These are phyloP conservation scores for Tilletia walkeri DNA, from an alignment of 1,284 basidiomycete genomes.

Conservation along the genomic window DNA sequence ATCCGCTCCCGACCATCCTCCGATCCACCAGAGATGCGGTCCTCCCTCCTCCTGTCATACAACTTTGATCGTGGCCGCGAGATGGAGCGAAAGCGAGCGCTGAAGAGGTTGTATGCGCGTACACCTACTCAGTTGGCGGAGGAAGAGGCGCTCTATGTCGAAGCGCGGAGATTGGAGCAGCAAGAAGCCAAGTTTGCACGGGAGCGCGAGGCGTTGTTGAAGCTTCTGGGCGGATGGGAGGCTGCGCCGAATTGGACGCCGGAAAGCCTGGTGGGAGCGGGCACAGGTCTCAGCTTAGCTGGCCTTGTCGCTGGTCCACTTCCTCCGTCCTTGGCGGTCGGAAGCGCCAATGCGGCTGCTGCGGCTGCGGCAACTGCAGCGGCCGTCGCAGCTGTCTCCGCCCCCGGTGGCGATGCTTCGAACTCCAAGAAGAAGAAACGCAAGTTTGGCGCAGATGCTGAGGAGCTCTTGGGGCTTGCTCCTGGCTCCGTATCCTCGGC, in stretches of 20 bases:
- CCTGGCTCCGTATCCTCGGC: background rate
- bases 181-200: slow-evolving; percentile 81
- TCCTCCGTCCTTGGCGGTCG: slow-evolving; percentile 5
- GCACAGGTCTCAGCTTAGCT: slow-evolving; percentile 38
- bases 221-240: slow-evolving; percentile 64
- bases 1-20: slow-evolving; percentile 67
- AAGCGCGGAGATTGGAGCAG: slow-evolving; percentile 90
- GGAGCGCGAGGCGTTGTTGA: slow-evolving; percentile 85
- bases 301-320: slow-evolving; percentile 1
- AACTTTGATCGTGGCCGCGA: slow-evolving; percentile 71
- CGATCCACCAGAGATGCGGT: slow-evolving; percentile 45
- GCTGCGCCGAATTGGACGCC: slow-evolving; percentile 40
- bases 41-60: slow-evolving; percentile 51
- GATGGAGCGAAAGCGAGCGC: slow-evolving; percentile 80
- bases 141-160: slow-evolving; percentile 92
- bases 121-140: slow-evolving; percentile 86
- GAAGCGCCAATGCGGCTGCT: slow-evolving; percentile 16
- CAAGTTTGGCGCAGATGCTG: slow-evolving; percentile 14
- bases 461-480: slow-evolving; percentile 1
- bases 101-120: slow-evolving; percentile 78
- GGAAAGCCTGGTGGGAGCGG: slow-evolving; percentile 44
- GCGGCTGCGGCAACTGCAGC: slow-evolving; percentile 4
- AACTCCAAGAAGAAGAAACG: slow-evolving; percentile 7
- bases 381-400: background rate
- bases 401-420: background rate